Percentiles rank a stretch among this genome's conserved stretches.
Evolutionary conservation across 441 rosid genomes (phyloP).

Genomic region (Cnidoscolus chayamansa): DNA sequence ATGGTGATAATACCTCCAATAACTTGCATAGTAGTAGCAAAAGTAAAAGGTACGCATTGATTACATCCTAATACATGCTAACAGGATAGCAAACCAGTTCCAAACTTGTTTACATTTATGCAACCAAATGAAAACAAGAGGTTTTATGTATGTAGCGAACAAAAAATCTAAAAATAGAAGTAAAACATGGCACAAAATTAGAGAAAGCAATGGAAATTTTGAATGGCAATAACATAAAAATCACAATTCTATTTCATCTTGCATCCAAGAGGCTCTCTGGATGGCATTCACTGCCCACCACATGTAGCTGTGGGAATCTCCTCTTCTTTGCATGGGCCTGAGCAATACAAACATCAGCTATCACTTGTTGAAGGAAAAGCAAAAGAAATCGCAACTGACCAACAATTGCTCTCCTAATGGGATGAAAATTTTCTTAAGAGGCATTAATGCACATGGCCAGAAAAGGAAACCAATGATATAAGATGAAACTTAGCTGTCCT

Average conservation of each 20-base stretch:
- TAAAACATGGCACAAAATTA: neutral
- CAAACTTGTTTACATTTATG: neutral
- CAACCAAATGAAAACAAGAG: conserved; percentile 1
- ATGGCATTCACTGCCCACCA: conserved; percentile 22
- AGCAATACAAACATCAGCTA: conserved; percentile 30
- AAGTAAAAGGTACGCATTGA: neutral
- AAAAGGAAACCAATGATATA: neutral
- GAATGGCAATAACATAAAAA: conserved; percentile 8
- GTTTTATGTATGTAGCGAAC: neutral
- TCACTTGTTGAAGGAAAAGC: conserved; percentile 20
- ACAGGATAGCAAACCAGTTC: conserved; percentile 7
- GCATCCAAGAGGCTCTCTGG: conserved; percentile 32
- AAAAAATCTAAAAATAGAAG: neutral
- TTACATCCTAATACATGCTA: conserved; percentile 2
- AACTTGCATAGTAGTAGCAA: neutral
- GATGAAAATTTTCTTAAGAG: conserved; percentile 5
- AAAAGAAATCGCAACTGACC: conserved; percentile 20
- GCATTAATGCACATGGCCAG: conserved; percentile 1
- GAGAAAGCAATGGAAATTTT: neutral
- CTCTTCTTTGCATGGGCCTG: conserved; percentile 29
- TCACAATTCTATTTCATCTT: conserved; percentile 21
- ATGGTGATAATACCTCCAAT: neutral
- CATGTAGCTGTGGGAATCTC: conserved; percentile 28
- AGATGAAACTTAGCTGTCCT: neutral
- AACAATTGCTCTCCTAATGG: conserved; percentile 16